phyloP scores from a whole-genome alignment of 257 asterid genomes.

The Fraxinus cuspidata region DNA sequence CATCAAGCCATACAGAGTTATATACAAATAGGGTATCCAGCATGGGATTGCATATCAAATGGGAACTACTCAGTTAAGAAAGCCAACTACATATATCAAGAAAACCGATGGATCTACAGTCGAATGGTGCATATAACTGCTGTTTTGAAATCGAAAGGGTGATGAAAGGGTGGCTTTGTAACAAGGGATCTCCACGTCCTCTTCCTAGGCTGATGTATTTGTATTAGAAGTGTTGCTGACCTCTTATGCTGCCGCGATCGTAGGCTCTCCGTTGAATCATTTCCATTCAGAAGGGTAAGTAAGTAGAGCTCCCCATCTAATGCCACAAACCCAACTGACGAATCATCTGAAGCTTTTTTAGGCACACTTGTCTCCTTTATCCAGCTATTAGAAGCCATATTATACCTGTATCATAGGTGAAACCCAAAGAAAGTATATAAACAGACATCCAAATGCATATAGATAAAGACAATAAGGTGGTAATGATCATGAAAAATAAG shows the following conservation, averaged over 20 bases:
- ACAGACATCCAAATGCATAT: not conserved
- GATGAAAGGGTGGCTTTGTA: conserved; percentile 62
- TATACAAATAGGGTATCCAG: conserved; percentile 26
- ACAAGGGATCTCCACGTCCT: conserved; percentile 62
- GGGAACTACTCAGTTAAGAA: not conserved
- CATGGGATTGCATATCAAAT: not conserved
- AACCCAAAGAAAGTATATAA: not conserved
- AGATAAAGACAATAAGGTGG: not conserved
- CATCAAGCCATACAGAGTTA: conserved; percentile 16
- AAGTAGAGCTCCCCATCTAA: conserved; percentile 74
- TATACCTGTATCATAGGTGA: conserved; percentile 45
- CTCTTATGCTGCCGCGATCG: conserved; percentile 60
- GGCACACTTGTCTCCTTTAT: conserved; percentile 68
- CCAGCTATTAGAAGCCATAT: conserved; percentile 65
- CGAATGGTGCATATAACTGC: conserved; percentile 72
- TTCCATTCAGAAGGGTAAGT: conserved; percentile 41
- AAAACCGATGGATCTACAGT: conserved; percentile 41
- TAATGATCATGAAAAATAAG: not conserved
- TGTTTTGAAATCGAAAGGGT: conserved; percentile 65
- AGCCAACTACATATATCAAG: conserved; percentile 4
- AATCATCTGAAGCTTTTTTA: conserved; percentile 47
- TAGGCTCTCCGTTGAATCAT: conserved; percentile 37
- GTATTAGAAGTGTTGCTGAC: conserved; percentile 53
- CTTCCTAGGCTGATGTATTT: conserved; percentile 72
- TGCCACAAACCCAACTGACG: conserved; percentile 74